A percentile compares a stretch with the other conserved stretches of the same genome.
These are phyloP conservation scores for Neonectria sp. DNA, from an alignment of 2,329 filamentous ascomycete species.

Conservation along the genomic window DNA sequence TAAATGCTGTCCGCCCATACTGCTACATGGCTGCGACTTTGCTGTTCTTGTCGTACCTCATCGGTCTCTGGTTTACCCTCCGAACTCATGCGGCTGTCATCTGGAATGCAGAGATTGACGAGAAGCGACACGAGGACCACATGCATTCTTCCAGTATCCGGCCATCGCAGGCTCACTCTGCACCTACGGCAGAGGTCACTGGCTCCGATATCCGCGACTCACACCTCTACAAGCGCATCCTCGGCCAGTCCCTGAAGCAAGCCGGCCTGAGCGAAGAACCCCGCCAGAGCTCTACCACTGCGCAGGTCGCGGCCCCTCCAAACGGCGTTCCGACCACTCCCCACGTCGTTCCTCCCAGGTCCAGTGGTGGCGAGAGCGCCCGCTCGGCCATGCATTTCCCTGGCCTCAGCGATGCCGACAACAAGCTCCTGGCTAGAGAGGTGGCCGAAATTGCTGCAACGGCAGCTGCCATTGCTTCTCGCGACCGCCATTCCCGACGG, in stretches of 20 bases:
- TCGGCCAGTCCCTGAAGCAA: conserved; percentile 91
- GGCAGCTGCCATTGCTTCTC: conserved; percentile 87
- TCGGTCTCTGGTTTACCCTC: conserved; percentile 95
- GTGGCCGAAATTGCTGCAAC: conserved; percentile 96
- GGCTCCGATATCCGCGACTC: conserved; percentile 86
- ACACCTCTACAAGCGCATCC: conserved; percentile 91
- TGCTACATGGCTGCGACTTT: conserved; percentile 89
- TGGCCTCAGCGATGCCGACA: conserved; percentile 86
- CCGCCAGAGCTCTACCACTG: conserved; percentile 56
- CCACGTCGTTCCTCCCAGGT: conserved; percentile 85
- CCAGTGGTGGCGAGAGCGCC: conserved; percentile 58
- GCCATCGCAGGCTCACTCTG: conserved; percentile 53
- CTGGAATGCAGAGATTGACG: conserved; percentile 89
- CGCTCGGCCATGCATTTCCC: conserved; percentile 69
- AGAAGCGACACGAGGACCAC: conserved; percentile 77
- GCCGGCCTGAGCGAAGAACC: conserved; percentile 76
- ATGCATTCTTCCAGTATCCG: conserved; percentile 52
- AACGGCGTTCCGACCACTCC: conserved; percentile 68
- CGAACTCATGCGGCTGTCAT: conserved; percentile 97
- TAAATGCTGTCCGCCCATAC: conserved; percentile 92
- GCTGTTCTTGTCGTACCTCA: conserved; percentile 92
- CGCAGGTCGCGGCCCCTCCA: conserved; percentile 49
- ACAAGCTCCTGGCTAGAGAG: conserved; percentile 84
- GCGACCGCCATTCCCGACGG: conserved; percentile 70
- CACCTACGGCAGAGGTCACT: conserved; percentile 60